Conservation (phyloP, 768 basidiomycete genomes). For the Lentinula guzmanii region DNA sequence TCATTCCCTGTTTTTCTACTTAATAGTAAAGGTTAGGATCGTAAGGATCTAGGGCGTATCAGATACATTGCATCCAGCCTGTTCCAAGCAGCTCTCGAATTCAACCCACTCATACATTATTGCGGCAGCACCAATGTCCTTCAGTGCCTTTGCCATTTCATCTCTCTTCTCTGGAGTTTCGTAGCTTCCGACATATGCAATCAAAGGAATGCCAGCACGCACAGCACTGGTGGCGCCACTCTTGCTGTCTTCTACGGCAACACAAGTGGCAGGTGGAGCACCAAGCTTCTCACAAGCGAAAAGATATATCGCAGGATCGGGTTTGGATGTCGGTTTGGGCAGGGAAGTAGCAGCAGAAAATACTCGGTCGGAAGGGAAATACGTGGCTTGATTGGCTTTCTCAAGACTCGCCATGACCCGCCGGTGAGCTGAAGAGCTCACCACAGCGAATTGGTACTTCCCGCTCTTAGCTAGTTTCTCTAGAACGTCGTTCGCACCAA, state of each 20-base stretch:
- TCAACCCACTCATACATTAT: constrained; percentile 18
- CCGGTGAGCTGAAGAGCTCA: constrained; percentile 16
- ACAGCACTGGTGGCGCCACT: constrained; percentile 16
- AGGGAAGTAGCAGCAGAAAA: constrained; percentile 20
- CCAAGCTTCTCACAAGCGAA: constrained; percentile 17
- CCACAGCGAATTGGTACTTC: constrained; percentile 15
- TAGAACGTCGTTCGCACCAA: constrained; percentile 11
- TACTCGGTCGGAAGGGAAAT: constrained; percentile 13
- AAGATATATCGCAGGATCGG: constrained; percentile 19
- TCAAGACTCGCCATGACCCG: constrained; percentile 17
- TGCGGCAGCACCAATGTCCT: constrained; percentile 12
- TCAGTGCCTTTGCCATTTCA: constrained; percentile 14
- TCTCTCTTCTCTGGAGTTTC: constrained; percentile 13
- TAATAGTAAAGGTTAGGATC: not conserved
- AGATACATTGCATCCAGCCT: constrained; percentile 7
- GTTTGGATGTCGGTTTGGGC: constrained; percentile 17
- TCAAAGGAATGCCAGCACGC: constrained; percentile 14
- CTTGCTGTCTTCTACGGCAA: constrained; percentile 19
- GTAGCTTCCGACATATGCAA: constrained; percentile 18
- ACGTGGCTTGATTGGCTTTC: constrained; percentile 15
- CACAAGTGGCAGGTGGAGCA: constrained; percentile 12
- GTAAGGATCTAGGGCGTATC: not conserved
- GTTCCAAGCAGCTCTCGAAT: constrained; percentile 12
- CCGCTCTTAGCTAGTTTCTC: constrained; percentile 7
- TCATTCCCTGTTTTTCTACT: not conserved